These are phyloP conservation scores for Solanum chaucha DNA, from an alignment of 257 asterid genomes.

Conservation along the genomic window DNA sequence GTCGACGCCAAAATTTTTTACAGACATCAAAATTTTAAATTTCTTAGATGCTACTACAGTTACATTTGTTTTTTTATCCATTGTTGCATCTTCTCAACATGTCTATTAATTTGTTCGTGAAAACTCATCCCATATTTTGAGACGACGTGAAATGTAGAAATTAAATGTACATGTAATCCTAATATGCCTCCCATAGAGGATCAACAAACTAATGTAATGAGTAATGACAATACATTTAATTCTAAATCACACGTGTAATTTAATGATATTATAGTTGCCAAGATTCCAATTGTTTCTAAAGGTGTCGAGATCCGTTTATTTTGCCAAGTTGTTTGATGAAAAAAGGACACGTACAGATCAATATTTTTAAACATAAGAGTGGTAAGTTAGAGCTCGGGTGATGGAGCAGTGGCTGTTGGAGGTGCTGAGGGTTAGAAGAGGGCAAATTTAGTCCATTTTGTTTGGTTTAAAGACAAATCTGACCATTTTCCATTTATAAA, in stretches of 20 bases:
- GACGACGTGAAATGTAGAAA: neutral
- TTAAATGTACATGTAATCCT: neutral
- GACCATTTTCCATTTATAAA: neutral
- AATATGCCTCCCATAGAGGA: too few species aligned
- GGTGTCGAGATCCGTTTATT: neutral
- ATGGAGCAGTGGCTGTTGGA: neutral
- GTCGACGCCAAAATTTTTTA: neutral
- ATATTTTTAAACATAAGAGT: neutral
- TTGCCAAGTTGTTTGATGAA: neutral
- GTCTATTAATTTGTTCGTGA: neutral
- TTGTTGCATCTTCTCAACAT: neutral
- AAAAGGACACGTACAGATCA: neutral
- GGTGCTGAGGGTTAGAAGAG: neutral
- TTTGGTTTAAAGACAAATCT: neutral
- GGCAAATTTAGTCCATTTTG: neutral
- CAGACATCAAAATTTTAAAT: neutral
- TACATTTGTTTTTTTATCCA: neutral
- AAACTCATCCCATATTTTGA: neutral
- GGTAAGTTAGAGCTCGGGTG: neutral
- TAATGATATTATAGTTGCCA: neutral
- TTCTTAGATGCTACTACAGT: neutral
- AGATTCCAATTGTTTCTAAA: neutral
- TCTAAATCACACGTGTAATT: neutral
- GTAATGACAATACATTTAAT: neutral
- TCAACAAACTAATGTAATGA: neutral